A percentile compares a stretch with the other conserved stretches of the same genome.
Conservation (phyloP, 768 basidiomycete species). For the Fomitopsis pulvina region DNA sequence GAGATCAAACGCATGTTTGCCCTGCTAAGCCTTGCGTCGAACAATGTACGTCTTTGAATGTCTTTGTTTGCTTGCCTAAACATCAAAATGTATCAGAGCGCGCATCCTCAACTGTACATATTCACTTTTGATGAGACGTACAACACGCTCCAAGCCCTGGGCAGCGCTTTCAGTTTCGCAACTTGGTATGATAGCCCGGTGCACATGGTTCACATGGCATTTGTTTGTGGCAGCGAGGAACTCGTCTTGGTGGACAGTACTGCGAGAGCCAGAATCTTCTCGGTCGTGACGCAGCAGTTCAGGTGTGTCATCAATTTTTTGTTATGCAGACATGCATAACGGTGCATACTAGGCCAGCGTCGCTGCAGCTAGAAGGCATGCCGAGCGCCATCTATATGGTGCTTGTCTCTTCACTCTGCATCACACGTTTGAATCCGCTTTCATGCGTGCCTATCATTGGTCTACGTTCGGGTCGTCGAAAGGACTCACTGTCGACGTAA, state of each 20-base stretch:
- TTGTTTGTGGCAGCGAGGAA: slow-evolving; percentile 47
- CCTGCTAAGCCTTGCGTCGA: slow-evolving; percentile 32
- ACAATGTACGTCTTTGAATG: slow-evolving; percentile 10
- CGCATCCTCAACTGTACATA: slow-evolving; percentile 29
- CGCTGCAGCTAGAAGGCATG: slow-evolving; percentile 29
- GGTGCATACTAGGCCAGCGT: slow-evolving; percentile 33
- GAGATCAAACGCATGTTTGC: slow-evolving; percentile 44
- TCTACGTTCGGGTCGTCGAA: slow-evolving; percentile 45
- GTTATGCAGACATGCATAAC: background rate
- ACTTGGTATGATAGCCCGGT: slow-evolving; percentile 34
- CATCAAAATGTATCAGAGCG: background rate
- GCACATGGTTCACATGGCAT: slow-evolving; percentile 31
- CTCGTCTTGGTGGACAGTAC: slow-evolving; percentile 41
- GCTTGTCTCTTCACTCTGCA: slow-evolving; percentile 40
- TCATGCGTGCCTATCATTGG: slow-evolving; percentile 45
- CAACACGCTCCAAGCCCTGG: slow-evolving; percentile 33
- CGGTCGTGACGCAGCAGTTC: slow-evolving; percentile 46
- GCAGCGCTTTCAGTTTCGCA: slow-evolving; percentile 33
- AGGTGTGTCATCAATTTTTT: slow-evolving; percentile 28
- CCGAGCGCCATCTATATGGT: slow-evolving; percentile 36
- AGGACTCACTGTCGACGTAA: slow-evolving; percentile 35
- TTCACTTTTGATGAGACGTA: slow-evolving; percentile 43
- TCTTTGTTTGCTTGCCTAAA: background rate
- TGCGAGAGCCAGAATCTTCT: slow-evolving; percentile 43
- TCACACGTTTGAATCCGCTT: slow-evolving; percentile 9